Evolutionary conservation across 106 monocot species (phyloP).

Genomic region (Platanthera zijinensis): DNA sequence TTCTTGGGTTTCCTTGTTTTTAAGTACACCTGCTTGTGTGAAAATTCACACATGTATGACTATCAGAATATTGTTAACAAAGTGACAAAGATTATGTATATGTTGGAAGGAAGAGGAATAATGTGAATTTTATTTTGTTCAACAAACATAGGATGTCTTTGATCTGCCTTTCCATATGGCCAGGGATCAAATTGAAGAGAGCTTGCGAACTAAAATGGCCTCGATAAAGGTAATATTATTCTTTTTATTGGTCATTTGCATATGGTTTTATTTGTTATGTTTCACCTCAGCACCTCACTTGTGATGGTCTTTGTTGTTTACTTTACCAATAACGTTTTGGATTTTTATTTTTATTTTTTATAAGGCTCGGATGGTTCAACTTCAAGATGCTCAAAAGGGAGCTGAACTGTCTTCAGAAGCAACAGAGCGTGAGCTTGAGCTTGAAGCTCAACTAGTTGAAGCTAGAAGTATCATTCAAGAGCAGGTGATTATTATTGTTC

Average conservation of each 20-base stretch:
- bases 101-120: not conserved
- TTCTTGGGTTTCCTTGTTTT: not conserved
- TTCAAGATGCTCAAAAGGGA: conserved; percentile 97
- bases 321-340: too few species aligned
- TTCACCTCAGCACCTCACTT: not conserved
- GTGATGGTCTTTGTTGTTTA: not conserved
- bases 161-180: conserved; percentile 99
- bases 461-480: conserved; percentile 99
- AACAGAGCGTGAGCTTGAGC: conserved; percentile 93
- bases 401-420: conserved; percentile 93
- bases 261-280: not conserved
- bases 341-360: not conserved
- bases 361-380: conserved; percentile 78
- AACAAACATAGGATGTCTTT: conserved; percentile 78
- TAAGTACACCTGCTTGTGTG: not conserved
- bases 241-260: not conserved
- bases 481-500: conserved; percentile 40
- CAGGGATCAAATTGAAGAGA: conserved; percentile 98
- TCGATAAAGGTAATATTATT: conserved; percentile 73
- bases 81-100: not conserved
- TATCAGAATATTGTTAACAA: not conserved
- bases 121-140: not conserved
- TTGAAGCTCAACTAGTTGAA: conserved; percentile 99
- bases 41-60: not conserved
- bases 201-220: conserved; percentile 89